Evolutionary conservation across 1,284 basidiomycete species (phyloP).

Genomic region (Wolfiporia cocos): DNA sequence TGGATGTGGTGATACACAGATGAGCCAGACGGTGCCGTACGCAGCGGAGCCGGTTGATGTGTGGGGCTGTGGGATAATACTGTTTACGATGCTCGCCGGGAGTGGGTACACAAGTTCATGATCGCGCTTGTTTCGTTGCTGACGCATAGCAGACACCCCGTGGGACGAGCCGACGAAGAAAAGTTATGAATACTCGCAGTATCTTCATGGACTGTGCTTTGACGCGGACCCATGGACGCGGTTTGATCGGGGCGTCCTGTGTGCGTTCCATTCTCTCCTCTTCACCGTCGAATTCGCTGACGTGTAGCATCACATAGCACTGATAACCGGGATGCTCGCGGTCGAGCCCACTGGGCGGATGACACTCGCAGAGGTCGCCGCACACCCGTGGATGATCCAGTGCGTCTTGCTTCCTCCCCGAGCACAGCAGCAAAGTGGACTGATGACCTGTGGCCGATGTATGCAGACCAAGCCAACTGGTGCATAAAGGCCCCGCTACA

Average conservation of each 20-base stretch:
- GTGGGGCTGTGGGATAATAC: constrained; percentile 95
- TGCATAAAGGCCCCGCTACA: constrained; percentile 39
- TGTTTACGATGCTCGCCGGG: constrained; percentile 88
- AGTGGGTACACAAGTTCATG: constrained; percentile 41
- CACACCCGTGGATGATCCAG: constrained; percentile 81
- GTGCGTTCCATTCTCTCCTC: constrained; percentile 34
- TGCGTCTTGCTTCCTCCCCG: constrained; percentile 24
- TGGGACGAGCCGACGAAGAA: constrained; percentile 91
- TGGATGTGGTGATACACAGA: no score
- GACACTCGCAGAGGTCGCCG: constrained; percentile 62
- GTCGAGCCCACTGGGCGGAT: constrained; percentile 69
- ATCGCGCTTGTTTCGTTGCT: not conserved
- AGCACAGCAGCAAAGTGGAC: not conserved
- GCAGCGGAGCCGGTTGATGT: constrained; percentile 90
- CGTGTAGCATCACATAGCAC: constrained; percentile 35
- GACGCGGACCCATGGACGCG: constrained; percentile 79
- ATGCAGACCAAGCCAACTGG: constrained; percentile 66
- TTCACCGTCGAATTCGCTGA: not conserved
- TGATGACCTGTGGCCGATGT: not conserved
- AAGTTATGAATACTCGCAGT: constrained; percentile 78
- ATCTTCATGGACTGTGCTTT: constrained; percentile 73
- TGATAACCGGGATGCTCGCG: constrained; percentile 70
- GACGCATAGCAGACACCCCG: constrained; percentile 72
- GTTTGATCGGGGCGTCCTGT: constrained; percentile 53
- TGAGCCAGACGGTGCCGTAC: constrained; percentile 59